Evolutionary conservation across 2,329 filamentous ascomycete species (phyloP).

Genomic region (Neopestalotiopsis sp.): DNA sequence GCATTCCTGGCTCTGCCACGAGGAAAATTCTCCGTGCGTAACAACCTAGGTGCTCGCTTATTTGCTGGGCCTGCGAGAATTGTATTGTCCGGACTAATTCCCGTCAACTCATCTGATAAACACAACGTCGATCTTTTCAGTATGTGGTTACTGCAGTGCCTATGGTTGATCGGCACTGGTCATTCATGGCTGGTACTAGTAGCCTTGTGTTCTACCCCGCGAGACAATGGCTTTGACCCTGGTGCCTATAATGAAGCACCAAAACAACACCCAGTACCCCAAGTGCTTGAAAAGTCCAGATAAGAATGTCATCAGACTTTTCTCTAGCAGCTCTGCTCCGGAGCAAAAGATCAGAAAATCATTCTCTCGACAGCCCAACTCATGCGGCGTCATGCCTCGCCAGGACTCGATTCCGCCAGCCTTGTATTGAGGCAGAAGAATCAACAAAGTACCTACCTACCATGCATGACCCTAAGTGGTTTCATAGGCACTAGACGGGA

Average conservation of each 20-base stretch:
- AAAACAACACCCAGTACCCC: not conserved
- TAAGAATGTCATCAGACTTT: not conserved
- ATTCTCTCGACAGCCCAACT: not conserved
- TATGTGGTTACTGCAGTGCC: not conserved
- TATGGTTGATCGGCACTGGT: not conserved
- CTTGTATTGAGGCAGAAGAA: not conserved
- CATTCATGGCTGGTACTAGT: not conserved
- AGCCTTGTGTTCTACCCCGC: not conserved
- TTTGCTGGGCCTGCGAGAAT: not conserved
- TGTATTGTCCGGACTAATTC: not conserved
- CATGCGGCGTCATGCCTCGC: not conserved
- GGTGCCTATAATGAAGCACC: not conserved
- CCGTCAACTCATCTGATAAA: not conserved
- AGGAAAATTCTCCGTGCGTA: slow-evolving; percentile 9
- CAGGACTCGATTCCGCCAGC: not conserved
- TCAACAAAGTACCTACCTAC: not conserved
- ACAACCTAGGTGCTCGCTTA: not conserved
- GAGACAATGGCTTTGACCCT: not conserved
- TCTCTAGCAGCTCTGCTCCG: not conserved
- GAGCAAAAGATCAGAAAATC: not conserved
- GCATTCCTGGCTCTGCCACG: not conserved
- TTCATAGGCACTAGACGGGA: not conserved
- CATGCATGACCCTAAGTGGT: not conserved
- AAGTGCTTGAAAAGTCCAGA: not conserved
- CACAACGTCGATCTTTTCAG: not conserved